A percentile compares a stretch with the other conserved stretches of the same genome.
These are phyloP conservation scores for Penicillium sclerotigenum DNA, from an alignment of 2,329 filamentous ascomycete genomes.

Conservation along the genomic window DNA sequence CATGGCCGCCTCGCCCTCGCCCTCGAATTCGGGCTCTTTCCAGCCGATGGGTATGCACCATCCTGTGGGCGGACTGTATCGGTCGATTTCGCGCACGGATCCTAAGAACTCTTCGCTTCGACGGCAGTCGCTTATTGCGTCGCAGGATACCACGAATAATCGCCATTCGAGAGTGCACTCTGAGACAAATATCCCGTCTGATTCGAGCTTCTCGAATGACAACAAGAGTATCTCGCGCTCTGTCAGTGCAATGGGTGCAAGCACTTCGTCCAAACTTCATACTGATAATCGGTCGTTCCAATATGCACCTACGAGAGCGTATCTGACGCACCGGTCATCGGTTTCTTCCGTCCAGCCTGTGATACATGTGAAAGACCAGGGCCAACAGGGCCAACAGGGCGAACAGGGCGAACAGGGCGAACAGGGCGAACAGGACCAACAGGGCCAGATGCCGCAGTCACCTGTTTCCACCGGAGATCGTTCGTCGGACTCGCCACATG, in stretches of 20 bases:
- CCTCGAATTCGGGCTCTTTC: conserved; percentile 17
- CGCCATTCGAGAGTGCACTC: conserved; percentile 61
- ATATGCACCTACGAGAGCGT: conserved; percentile 31
- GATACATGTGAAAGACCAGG: conserved; percentile 5
- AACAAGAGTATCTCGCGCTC: conserved; percentile 55
- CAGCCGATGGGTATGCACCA: conserved; percentile 32
- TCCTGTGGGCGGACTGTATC: conserved; percentile 42
- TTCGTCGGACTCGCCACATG: conserved; percentile 23
- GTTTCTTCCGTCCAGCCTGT: conserved; percentile 40
- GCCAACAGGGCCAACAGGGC: conserved; percentile 7
- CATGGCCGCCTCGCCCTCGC: conserved; percentile 46
- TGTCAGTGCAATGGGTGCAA: conserved; percentile 55
- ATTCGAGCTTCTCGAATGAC: conserved; percentile 29
- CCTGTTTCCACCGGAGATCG: conserved; percentile 15
- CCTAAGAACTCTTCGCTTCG: conserved; percentile 47
- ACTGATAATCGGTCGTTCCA: conserved; percentile 35
- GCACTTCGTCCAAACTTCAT: conserved; percentile 30
- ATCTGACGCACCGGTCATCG: conserved; percentile 35
- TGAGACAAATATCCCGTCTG: conserved; percentile 55
- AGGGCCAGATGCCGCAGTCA: conserved; percentile 3
- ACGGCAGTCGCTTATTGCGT: conserved; percentile 36
- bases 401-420: no score
- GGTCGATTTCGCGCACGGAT: conserved; percentile 41
- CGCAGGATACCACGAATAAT: conserved; percentile 39
- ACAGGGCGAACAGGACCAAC: conserved; percentile 9